Evolutionary conservation across 2,329 filamentous ascomycete species (phyloP).

Genomic region (Hirsutella thompsonii): DNA sequence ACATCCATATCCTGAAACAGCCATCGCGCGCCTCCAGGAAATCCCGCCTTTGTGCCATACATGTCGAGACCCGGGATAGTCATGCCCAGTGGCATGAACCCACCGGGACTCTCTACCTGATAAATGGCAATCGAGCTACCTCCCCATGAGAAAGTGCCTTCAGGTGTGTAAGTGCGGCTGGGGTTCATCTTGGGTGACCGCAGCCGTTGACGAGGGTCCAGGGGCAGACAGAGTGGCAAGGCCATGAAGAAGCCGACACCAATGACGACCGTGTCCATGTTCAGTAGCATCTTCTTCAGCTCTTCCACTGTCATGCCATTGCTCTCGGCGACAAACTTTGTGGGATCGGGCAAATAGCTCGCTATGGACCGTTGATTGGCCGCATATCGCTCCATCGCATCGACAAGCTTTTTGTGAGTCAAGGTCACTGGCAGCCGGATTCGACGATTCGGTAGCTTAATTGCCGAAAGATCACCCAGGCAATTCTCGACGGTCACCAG

Average conservation of each 20-base stretch:
- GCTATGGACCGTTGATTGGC: not conserved
- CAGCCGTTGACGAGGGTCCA: constrained; percentile 11
- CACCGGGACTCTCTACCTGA: constrained; percentile 22
- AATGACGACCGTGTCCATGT: constrained; percentile 1
- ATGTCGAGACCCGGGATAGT: constrained; percentile 21
- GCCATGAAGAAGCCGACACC: constrained; percentile 20
- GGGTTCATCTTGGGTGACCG: constrained; percentile 19
- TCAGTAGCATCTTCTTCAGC: not conserved
- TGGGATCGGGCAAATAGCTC: not conserved
- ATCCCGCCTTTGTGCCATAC: constrained; percentile 16
- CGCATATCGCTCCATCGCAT: not conserved
- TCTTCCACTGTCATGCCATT: not conserved
- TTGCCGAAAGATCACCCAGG: not conserved
- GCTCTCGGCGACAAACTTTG: not conserved
- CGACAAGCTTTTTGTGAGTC: not conserved
- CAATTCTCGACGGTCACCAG: not conserved
- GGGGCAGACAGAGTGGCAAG: constrained; percentile 4
- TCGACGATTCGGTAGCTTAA: not conserved
- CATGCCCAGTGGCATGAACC: constrained; percentile 22
- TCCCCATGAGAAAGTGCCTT: constrained; percentile 22
- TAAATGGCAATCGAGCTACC: constrained; percentile 23
- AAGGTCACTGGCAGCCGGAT: constrained; percentile 2
- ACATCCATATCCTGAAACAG: constrained; percentile 22
- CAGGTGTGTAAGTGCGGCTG: constrained; percentile 19
- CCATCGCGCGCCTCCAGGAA: constrained; percentile 18